Evolutionary conservation across 495 filamentous ascomycete species (phyloP), one percentile per base, ranked within the genome.

Genomic region (Podospora conica): DNA sequence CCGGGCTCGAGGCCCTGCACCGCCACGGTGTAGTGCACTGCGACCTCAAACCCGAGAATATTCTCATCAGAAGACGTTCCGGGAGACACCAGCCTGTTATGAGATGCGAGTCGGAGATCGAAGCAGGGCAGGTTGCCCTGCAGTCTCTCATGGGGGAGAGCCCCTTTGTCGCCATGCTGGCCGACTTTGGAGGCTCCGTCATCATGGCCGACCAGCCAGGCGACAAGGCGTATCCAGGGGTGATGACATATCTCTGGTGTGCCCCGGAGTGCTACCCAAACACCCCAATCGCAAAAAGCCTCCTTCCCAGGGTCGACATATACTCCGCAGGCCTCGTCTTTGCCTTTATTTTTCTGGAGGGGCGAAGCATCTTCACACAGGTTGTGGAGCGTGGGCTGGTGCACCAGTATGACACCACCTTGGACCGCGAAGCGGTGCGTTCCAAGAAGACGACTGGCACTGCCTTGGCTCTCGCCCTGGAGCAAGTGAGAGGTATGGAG

Each of bases 331-430:
- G 54, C 21, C 54, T 56, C 21, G 54, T 56, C 54, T 56, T 56
- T 56, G 54, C 54, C 23, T 56, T 56, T 18, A 56, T 56, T 20
- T 56, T 56, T 20, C 54, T 56, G 3, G 54, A 56, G 21, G 54
- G 54, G 10, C 54, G 54, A n/a, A 20, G 11, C 54, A 56, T 56
- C 21, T 56, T 56, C 12, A 56, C 54, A n/a, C 18, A 11, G 54
- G 54, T 56, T 24, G 54, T 56, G 23, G 54, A 56, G 54, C 54
- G 54, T 24, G 54, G 54, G 54, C 12, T 56, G 23, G 22, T 56
- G 54, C 54, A 56, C 54, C 54, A 56, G 54, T 56, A 56, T 9
- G 54, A 56, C 54, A 56, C 54, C 21, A 56, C 54, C 54, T n/a
- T 56, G 54, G 9, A 56, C 54, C 21, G 21, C 0, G 9, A 23